Base-by-base conservation (phyloP, 2,329 filamentous ascomycete genomes). In the Colletotrichum scovillei region DNA sequence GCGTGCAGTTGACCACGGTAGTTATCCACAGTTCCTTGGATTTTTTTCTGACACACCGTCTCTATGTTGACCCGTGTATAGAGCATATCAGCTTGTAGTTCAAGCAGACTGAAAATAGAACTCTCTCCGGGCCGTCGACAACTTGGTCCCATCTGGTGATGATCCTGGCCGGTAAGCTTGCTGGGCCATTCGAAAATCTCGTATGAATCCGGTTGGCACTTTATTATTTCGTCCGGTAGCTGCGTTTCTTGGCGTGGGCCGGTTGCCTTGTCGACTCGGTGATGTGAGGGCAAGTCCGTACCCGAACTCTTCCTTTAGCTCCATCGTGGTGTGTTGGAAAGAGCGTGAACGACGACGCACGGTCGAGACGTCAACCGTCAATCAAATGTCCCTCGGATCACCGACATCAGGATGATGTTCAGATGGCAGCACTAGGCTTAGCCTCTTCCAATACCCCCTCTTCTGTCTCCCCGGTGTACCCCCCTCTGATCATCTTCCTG, bases 281-380 rank as follows among this genome's bases (percentile, higher is more conserved):
- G 26, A 73, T 73, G 57, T 24, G 52, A 49, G 35, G 52, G 28
- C 35, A 60, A 73, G 71, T 73, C 71, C 71, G 67, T 65, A 73
- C 67, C 71, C 71, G 71, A 73, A 57, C 32, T 46, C 24, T 55
- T 26, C 14, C 26, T 11, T 59, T 30, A 19, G 55, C 5, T 19
- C 52, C 1, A 55, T 64, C 26, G 52, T 62, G n/a, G 58, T 5
- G 42, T 67, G 19, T 42, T 30, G 56, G 60, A 56, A 59, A 11
- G 32, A 55, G 24, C 67, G 69, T 56, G 46, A 22, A 49, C 12
- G 46, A 49, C 30, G 38, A 57, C 71, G 71, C 71, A 73, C 71
- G 67, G 67, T n/a, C 49, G 26, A 49, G 32, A 66, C 35, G 35
- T 58, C 63, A 66, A 66, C 55, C 24, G 60, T 70, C 71, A 35